Base-by-base conservation (phyloP, 441 rosid species). In the Cnidoscolus chayamansa region DNA sequence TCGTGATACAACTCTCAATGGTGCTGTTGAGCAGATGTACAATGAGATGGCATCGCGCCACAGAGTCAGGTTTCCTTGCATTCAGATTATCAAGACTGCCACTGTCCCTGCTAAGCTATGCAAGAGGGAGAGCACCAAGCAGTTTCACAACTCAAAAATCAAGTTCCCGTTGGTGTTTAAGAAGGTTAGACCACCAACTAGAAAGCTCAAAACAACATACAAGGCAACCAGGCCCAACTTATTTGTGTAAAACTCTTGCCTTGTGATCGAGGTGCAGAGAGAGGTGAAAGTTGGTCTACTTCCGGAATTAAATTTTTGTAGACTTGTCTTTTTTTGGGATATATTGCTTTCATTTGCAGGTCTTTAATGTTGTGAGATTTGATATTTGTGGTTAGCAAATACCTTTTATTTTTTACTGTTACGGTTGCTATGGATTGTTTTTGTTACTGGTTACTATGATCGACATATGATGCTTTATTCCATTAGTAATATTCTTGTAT, bases 21-120 rank as follows among this genome's bases (percentile, higher is more conserved):
- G 87, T 35, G 83, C 72, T 4, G 83, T 81, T 0, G 87, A 81
- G n/a, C 85, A 84, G 17, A 84, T 84, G 87, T 84, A 84, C 76
- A 78, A 72, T 35, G 85, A 81, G 79, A 84, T 84, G 87, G 87
- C 85, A 30, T 84, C 87, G 71, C 81, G 87, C 5, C 87, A 81
- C 78, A 74, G 87, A 32, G 87, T 84, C 10, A 81, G 87, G 85
- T 78, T 50, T 53, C 87, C 83, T 0, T 84, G 87, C 74, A 84
- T 84, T 40, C 87, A 84, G 63, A 79, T 84, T 0, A 84, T 84
- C 65, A 81, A 78, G 74, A 84, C 87, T 15, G 87, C 85, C 3
- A 79, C 84, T 20, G 69, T 84, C 47, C 71, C 79, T 1, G 84
- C 85, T 9, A 81, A 77, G 76, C 81, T 79, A 1, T 84, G 87